Conservation (phyloP, 192 early-diverging fungal species). For the Podila minutissima region DNA sequence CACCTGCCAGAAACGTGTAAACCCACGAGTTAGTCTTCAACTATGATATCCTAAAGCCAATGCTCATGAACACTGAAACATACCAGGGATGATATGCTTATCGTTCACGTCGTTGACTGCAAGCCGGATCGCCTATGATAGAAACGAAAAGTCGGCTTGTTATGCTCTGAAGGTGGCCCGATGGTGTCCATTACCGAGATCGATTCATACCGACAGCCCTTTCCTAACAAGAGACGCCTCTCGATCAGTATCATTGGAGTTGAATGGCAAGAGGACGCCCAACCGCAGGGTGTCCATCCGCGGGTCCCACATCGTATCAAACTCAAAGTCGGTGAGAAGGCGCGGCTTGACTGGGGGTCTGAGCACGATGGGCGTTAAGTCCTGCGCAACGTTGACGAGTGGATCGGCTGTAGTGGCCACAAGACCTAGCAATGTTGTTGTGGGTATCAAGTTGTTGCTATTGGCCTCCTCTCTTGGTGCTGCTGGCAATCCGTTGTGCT, state of each 20-base stretch:
- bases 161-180: not conserved
- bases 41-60: not conserved
- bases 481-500: no score
- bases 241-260: not conserved
- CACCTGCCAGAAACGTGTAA: not conserved
- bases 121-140: slow-evolving; percentile 51
- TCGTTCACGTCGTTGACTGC: slow-evolving; percentile 59
- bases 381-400: not conserved
- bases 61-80: not conserved
- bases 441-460: no score
- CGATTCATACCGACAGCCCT: slow-evolving; percentile 8
- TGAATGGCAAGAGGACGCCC: slow-evolving; percentile 20
- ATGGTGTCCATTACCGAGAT: not conserved
- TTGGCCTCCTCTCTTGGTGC: no score
- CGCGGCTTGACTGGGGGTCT: slow-evolving; percentile 4
- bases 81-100: slow-evolving; percentile 52
- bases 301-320: slow-evolving; percentile 10
- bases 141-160: not conserved
- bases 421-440: not conserved
- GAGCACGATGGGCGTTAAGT: not conserved
- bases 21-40: not conserved
- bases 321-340: slow-evolving; percentile 27
- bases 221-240: not conserved
- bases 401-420: not conserved
- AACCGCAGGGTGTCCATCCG: slow-evolving; percentile 8